phyloP scores from a whole-genome alignment of 768 basidiomycete species.

The Tricholoma bakamatsutake region DNA sequence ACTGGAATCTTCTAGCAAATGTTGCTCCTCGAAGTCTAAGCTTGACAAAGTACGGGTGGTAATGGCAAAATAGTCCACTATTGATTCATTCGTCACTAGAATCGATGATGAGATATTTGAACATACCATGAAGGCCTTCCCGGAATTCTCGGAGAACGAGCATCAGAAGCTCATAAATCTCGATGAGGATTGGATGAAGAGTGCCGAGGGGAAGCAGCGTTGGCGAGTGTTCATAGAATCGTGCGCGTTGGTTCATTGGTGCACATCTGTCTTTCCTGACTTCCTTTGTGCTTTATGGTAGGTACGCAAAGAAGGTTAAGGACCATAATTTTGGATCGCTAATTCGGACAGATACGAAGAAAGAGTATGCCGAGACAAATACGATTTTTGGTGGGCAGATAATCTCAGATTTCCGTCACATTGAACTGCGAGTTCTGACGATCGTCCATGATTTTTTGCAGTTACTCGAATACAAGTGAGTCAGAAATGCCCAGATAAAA shows the following conservation, averaged over 20 bases:
- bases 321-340: constrained; percentile 97
- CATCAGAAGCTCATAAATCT: constrained; percentile 48
- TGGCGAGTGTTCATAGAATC: constrained; percentile 86
- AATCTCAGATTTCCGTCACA: neutral
- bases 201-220: constrained; percentile 72
- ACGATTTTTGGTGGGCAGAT: constrained; percentile 78
- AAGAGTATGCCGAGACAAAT: constrained; percentile 87
- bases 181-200: constrained; percentile 94
- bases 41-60: constrained; percentile 66
- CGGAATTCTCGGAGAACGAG: constrained; percentile 57
- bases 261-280: neutral
- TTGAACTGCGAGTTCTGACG: neutral
- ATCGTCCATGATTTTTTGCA: constrained; percentile 14
- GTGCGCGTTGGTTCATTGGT: constrained; percentile 30
- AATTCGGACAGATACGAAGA: constrained; percentile 71
- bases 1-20: constrained; percentile 89
- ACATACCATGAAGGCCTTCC: constrained; percentile 71
- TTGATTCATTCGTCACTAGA: constrained; percentile 28
- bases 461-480: constrained; percentile 69
- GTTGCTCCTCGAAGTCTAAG: constrained; percentile 70
- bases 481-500: constrained; percentile 3
- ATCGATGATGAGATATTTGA: constrained; percentile 90
- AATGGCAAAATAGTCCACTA: neutral
- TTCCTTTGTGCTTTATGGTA: constrained; percentile 20
- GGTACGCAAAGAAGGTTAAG: constrained; percentile 86